Evolutionary conservation across 495 filamentous ascomycete genomes (phyloP).

Genomic region (Hypoxylon subgilvum): DNA sequence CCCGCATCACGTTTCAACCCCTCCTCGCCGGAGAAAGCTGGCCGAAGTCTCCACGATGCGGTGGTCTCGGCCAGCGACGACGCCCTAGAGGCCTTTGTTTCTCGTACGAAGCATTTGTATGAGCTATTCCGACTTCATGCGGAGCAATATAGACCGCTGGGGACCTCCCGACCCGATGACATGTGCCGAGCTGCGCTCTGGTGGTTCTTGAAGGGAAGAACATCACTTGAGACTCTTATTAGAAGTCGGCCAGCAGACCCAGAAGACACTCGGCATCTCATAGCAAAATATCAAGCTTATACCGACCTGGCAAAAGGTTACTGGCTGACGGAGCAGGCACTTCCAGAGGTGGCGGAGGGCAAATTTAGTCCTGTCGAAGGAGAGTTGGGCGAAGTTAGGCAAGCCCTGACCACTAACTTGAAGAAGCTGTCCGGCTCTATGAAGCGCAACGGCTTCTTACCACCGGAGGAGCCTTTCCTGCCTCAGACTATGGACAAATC

Average conservation of each 20-base stretch:
- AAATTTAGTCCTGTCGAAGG: conserved; percentile 42
- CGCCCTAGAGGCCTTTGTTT: conserved; percentile 70
- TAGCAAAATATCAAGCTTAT: conserved; percentile 68
- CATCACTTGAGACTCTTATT: conserved; percentile 71
- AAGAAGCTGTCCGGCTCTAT: conserved; percentile 79
- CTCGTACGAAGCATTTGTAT: conserved; percentile 68
- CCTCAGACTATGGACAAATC: conserved; percentile 71
- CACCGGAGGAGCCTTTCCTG: conserved; percentile 66
- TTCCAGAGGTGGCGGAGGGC: conserved; percentile 57
- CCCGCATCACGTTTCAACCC: conserved; percentile 32
- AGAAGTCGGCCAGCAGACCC: conserved; percentile 63
- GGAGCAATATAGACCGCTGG: conserved; percentile 69
- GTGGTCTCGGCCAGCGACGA: conserved; percentile 60
- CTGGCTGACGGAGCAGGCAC: conserved; percentile 76
- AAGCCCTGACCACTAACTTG: conserved; percentile 65
- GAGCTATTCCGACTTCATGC: conserved; percentile 73
- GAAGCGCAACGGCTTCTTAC: conserved; percentile 77
- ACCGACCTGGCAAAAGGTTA: conserved; percentile 81
- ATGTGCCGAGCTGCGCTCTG: conserved; percentile 75
- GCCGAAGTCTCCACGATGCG: conserved; percentile 44
- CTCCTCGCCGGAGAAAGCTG: conserved; percentile 34
- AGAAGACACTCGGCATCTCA: conserved; percentile 44
- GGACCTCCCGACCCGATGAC: conserved; percentile 63
- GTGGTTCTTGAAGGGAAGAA: conserved; percentile 86
- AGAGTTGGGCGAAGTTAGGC: conserved; percentile 58